These are phyloP conservation scores for Berberis thunbergii DNA, from an alignment of 164 flowering plant species.

Conservation along the genomic window DNA sequence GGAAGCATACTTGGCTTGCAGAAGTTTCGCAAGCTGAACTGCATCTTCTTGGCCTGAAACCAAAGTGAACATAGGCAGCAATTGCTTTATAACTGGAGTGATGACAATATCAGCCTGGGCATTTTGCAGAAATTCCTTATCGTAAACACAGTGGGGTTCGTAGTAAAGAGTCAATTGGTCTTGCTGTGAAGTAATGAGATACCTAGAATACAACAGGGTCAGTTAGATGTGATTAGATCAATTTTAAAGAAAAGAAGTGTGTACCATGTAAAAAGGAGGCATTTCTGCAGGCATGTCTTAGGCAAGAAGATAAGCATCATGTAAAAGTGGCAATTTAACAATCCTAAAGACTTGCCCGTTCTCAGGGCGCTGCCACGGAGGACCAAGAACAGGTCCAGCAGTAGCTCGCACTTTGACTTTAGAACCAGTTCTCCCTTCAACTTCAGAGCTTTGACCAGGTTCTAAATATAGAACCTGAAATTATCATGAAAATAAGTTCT, in stretches of 20 bases:
- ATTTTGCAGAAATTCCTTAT: constrained; percentile 40
- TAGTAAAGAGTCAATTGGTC: constrained; percentile 61
- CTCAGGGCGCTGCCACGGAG: constrained; percentile 98
- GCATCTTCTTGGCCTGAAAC: constrained; percentile 99
- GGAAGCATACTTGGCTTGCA: constrained; percentile 57
- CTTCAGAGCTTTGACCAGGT: constrained; percentile 67
- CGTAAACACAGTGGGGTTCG: constrained; percentile 90
- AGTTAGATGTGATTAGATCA: not conserved
- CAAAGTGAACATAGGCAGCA: constrained; percentile 65
- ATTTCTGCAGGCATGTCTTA: no score
- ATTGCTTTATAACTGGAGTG: constrained; percentile 87
- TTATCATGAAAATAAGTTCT: not conserved
- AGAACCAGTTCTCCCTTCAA: constrained; percentile 46
- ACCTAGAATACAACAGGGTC: constrained; percentile 34
- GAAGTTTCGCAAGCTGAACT: constrained; percentile 67
- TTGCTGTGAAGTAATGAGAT: constrained; percentile 44
- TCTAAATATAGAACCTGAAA: constrained; percentile 73
- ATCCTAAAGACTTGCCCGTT: constrained; percentile 47
- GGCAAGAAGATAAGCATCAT: no score
- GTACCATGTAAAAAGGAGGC: not conserved
- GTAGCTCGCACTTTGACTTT: constrained; percentile 56
- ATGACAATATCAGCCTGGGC: constrained; percentile 72
- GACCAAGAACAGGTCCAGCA: constrained; percentile 88
- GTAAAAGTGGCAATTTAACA: not conserved
- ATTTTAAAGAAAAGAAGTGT: not conserved